Percentiles rank a stretch among this genome's conserved stretches.
Evolutionary conservation across 139 green algal species (phyloP).

Genomic region (Chlorella sorokiniana): DNA sequence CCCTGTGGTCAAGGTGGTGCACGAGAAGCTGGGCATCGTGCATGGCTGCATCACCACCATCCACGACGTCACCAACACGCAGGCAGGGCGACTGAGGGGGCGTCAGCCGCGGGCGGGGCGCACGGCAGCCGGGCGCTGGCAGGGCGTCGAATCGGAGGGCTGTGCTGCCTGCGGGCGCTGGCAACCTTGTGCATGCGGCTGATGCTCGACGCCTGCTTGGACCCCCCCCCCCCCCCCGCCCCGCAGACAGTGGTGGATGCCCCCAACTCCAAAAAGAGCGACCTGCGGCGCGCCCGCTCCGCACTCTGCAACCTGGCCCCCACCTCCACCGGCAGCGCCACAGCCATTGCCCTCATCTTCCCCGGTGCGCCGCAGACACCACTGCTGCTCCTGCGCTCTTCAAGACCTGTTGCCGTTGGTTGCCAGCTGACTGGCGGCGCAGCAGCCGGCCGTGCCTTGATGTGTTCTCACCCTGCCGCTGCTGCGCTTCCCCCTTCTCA

Average conservation of each 20-base stretch:
- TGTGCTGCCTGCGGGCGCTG: not conserved
- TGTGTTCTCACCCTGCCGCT: not conserved
- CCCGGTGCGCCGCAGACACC: conserved; percentile 28
- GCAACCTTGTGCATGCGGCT: not conserved
- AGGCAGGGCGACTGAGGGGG: conserved; percentile 24
- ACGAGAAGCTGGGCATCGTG: conserved; percentile 82
- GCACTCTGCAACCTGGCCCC: conserved; percentile 84
- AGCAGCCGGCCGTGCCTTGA: no score
- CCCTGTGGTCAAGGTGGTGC: conserved; percentile 80
- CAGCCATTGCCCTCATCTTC: conserved; percentile 89
- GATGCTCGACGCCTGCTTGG: not conserved
- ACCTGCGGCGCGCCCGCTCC: conserved; percentile 77
- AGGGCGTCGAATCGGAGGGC: not conserved
- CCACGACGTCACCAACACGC: conserved; percentile 92
- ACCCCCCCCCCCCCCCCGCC: not conserved
- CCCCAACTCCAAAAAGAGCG: conserved; percentile 84
- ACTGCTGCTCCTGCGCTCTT: not conserved
- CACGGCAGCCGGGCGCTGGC: not conserved
- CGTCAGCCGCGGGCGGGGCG: not conserved
- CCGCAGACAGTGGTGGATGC: conserved; percentile 81
- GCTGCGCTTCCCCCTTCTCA: not conserved
- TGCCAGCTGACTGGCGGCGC: not conserved
- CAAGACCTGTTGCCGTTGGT: not conserved
- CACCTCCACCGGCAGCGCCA: conserved; percentile 84
- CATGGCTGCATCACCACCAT: conserved; percentile 90